These are phyloP conservation scores for Microglena sp. DNA, from an alignment of 139 green algal species.

Conservation along the genomic window DNA sequence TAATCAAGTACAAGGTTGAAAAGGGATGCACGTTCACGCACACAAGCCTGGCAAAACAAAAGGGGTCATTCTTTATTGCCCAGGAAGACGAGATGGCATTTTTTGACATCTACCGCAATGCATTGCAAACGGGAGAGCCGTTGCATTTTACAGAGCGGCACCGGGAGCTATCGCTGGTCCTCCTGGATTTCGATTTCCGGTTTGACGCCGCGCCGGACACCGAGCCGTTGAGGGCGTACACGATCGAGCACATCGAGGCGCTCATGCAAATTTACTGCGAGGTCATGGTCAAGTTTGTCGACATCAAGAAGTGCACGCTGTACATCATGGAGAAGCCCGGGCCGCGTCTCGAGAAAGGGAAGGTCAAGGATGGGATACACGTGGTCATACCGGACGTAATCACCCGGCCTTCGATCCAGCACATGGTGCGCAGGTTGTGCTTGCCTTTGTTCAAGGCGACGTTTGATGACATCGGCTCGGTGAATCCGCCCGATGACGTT, in stretches of 20 bases:
- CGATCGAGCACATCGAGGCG: not conserved
- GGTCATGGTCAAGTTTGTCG: not conserved
- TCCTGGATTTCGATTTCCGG: constrained; percentile 11
- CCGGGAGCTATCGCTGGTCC: constrained; percentile 8
- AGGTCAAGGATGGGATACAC: constrained; percentile 15
- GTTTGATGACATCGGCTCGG: not conserved
- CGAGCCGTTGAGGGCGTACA: not conserved
- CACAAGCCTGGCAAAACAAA: not conserved
- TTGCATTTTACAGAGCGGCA: constrained; percentile 10
- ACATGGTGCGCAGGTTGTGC: constrained; percentile 1
- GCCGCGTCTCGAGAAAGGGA: not conserved
- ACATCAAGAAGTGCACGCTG: not conserved
- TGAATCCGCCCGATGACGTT: constrained; percentile 5
- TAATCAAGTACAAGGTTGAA: constrained; percentile 7
- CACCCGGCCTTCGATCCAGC: constrained; percentile 6
- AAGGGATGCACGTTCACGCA: constrained; percentile 11
- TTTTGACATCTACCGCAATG: not conserved
- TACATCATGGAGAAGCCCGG: constrained; percentile 7
- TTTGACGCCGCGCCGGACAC: not conserved
- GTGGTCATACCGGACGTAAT: constrained; percentile 7
- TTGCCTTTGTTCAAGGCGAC: not conserved
- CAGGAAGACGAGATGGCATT: not conserved
- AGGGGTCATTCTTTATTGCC: constrained; percentile 5
- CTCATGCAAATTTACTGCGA: not conserved
- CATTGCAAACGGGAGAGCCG: not conserved